Base-by-base conservation (phyloP, 2,329 filamentous ascomycete species). In the Xylariomycetidae sp. region DNA sequence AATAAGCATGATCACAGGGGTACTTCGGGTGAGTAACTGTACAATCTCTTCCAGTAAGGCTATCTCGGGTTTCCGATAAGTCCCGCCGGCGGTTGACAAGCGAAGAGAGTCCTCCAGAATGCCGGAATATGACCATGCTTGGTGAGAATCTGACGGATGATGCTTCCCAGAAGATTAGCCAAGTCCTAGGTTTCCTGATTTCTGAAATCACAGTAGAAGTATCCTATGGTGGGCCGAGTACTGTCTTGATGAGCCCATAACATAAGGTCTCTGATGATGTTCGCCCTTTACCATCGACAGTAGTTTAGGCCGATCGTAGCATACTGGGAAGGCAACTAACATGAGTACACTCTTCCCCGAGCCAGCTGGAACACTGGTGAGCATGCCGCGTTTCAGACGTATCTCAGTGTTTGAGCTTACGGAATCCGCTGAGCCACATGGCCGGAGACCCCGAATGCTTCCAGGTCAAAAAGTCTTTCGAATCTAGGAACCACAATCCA, bases 121-220 rank as follows among this genome's bases (percentile, higher is more conserved):
- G 5, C 15, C 28, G 31, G 31, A 23, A 34, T 30, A 13, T 15
- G 16, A 15, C 27, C 26, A 15, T 15, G 14, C 20, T 34, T 29
- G 16, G 17, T n/a, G 13, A 38, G 25, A 17, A 31, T 9, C 19
- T 34, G 30, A 17, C 35, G 17, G 17, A 34, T 18, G 10, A 38
- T 29, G 19, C 16, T 38, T 7, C 35, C 35, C 8, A 38, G 31
- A 10, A 38, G 16, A 17, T 23, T 29, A 4, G 35, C 15, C 16
- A 38, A 19, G 10, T 25, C 23, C 20, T 38, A 31, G 16, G 22
- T 38, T 17, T 34, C 26, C 18, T 10, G 19, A 17, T 31, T 31
- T 25, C 31, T 30, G 24, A 34, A 38, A 27, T 38, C 35, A 19
- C 35, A 38, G 13, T 34, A 38, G 26, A 38, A 34, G 13, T 34